A percentile compares a stretch with the other conserved stretches of the same genome.
Conservation (phyloP, 257 asterid genomes). For the Verbena officinalis region DNA sequence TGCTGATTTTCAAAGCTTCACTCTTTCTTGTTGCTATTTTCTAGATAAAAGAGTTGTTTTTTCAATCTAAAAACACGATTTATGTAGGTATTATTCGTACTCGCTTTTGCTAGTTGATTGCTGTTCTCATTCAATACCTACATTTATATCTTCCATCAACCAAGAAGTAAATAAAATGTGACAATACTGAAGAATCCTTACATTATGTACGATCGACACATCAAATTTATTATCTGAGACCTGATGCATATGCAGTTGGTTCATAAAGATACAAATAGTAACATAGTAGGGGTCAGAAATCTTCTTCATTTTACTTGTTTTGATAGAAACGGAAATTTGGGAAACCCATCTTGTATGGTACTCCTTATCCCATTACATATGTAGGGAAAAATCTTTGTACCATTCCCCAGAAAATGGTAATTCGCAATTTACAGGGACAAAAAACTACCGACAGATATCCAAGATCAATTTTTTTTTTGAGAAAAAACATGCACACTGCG, state of each 20-base stretch:
- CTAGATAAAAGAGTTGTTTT: background rate
- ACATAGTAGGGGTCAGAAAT: conserved; percentile 17
- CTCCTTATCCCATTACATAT: too few relatives aligned
- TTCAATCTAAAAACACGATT: too few relatives aligned
- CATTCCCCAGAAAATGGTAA: too few relatives aligned
- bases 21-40: background rate
- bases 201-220: background rate
- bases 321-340: background rate
- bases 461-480: too few relatives aligned
- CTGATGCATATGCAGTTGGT: conserved; percentile 30
- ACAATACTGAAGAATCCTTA: background rate
- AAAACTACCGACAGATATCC: too few relatives aligned
- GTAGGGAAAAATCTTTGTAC: too few relatives aligned
- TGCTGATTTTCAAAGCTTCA: conserved; percentile 2
- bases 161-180: background rate
- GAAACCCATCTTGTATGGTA: background rate
- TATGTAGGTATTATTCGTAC: too few relatives aligned
- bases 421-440: too few relatives aligned
- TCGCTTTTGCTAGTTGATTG: background rate
- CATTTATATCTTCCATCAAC: background rate
- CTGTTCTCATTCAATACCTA: too few relatives aligned
- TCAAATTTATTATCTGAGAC: conserved; percentile 9
- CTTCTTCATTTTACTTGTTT: background rate
- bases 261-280: background rate
- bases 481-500: too few relatives aligned